Evolutionary conservation across 2,329 filamentous ascomycete species (phyloP).

Genomic region (Teratosphaeria viscida): DNA sequence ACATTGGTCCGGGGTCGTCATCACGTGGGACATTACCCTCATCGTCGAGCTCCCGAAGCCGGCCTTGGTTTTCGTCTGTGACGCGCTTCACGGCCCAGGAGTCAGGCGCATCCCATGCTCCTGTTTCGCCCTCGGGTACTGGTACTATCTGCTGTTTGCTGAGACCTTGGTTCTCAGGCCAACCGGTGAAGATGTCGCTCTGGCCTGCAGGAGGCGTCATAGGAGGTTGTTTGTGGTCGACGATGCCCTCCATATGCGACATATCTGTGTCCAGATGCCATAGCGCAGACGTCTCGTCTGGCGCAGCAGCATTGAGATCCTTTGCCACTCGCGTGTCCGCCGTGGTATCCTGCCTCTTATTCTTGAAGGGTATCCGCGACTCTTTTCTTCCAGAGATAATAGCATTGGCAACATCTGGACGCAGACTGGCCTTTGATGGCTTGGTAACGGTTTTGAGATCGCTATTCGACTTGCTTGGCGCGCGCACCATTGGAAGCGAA

Average conservation of each 20-base stretch:
- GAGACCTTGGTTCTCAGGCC: conserved; percentile 30
- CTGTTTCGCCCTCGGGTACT: conserved; percentile 23
- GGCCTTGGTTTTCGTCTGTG: conserved; percentile 51
- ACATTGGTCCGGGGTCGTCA: conserved; percentile 65
- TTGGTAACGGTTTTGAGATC: conserved; percentile 19
- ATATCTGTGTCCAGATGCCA: conserved; percentile 82
- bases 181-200: conserved; percentile 38
- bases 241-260: conserved; percentile 81
- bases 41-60: conserved; percentile 57
- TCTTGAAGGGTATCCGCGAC: conserved; percentile 45
- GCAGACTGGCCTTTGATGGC: conserved; percentile 10
- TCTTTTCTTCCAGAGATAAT: conserved; percentile 11
- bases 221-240: conserved; percentile 52
- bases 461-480: conserved; percentile 8
- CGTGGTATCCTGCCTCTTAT: conserved; percentile 34
- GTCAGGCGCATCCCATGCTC: conserved; percentile 86
- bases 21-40: conserved; percentile 51
- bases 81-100: conserved; percentile 83
- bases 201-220: conserved; percentile 52
- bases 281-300: conserved; percentile 35
- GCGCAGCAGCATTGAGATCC: conserved; percentile 29
- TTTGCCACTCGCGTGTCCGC: conserved; percentile 33
- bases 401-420: conserved; percentile 5
- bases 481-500: conserved; percentile 17
- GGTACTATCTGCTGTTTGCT: conserved; percentile 5